These are phyloP conservation scores for Iris macrosiphon DNA, from an alignment of 106 monocot genomes.

Conservation along the genomic window DNA sequence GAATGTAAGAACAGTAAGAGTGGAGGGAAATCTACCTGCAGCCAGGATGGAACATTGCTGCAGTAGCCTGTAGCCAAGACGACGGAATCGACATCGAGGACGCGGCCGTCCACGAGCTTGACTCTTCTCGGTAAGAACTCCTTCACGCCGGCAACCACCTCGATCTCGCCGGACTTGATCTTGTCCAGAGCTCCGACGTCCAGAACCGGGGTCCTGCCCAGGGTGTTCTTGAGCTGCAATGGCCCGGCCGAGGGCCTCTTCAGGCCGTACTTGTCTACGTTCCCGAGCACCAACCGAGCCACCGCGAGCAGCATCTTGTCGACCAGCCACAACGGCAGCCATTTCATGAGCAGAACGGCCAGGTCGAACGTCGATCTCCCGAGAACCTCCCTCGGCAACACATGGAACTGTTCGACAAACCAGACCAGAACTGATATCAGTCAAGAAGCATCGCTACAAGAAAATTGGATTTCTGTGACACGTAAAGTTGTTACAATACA, in stretches of 20 bases:
- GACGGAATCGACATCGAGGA: slow-evolving; percentile 9
- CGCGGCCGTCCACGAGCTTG: slow-evolving; percentile 10
- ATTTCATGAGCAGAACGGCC: slow-evolving; percentile 17
- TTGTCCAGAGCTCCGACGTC: slow-evolving; percentile 19
- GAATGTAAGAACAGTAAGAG: no score
- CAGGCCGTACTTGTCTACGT: slow-evolving; percentile 18
- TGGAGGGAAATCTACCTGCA: slow-evolving; percentile 11
- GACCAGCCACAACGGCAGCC: slow-evolving; percentile 19
- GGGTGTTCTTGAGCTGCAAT: slow-evolving; percentile 18
- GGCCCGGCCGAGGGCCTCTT: slow-evolving; percentile 13
- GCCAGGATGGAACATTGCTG: slow-evolving; percentile 26
- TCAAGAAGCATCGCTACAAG: no score
- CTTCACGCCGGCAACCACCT: slow-evolving; percentile 22
- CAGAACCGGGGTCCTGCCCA: slow-evolving; percentile 31
- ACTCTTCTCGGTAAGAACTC: slow-evolving; percentile 16
- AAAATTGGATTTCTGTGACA: no score
- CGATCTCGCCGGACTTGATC: slow-evolving; percentile 18
- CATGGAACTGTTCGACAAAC: slow-evolving; percentile 15
- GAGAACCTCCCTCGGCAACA: slow-evolving; percentile 19
- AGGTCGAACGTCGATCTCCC: slow-evolving; percentile 21
- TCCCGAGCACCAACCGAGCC: slow-evolving; percentile 16
- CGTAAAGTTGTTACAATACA: no score
- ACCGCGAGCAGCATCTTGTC: slow-evolving; percentile 12
- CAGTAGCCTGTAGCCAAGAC: slow-evolving; percentile 23
- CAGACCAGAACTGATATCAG: neutral